These are phyloP conservation scores for Colletotrichum tropicale DNA, from an alignment of 2,329 filamentous ascomycete genomes.

Conservation along the genomic window DNA sequence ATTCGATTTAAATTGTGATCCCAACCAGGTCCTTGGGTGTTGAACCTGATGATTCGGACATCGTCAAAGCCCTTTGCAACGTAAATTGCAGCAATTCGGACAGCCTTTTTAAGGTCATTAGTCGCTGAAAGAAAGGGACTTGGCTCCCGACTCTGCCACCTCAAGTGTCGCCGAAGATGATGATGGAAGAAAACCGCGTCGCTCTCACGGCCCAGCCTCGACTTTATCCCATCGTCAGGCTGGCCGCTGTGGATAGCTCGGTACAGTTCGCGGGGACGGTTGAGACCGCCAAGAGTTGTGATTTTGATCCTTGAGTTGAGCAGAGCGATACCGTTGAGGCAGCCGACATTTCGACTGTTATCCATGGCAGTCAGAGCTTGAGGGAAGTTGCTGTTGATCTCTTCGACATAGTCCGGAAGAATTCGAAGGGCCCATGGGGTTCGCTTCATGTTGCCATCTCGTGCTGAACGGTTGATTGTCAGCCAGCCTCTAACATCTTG, in stretches of 20 bases:
- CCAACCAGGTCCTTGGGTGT: background rate
- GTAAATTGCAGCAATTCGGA: background rate
- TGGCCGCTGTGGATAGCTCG: background rate
- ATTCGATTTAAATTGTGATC: background rate
- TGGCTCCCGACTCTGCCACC: background rate
- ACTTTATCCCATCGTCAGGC: background rate
- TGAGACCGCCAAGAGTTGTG: fast-evolving
- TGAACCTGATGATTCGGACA: background rate
- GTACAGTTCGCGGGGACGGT: background rate
- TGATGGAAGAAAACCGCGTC: background rate
- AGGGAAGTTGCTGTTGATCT: background rate
- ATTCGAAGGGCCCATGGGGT: background rate
- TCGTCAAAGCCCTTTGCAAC: background rate
- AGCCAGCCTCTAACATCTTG: background rate
- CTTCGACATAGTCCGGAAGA: background rate
- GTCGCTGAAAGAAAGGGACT: slow-evolving; percentile 1
- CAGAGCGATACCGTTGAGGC: background rate
- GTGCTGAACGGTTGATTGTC: background rate
- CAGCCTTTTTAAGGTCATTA: background rate
- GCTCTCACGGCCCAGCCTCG: background rate
- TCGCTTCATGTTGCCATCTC: background rate
- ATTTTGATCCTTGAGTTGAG: background rate
- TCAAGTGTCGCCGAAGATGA: background rate
- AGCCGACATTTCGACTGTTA: background rate
- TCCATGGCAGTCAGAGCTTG: background rate